Conservation (phyloP, 1,284 basidiomycete genomes). For the Boletus hoseneyae region DNA sequence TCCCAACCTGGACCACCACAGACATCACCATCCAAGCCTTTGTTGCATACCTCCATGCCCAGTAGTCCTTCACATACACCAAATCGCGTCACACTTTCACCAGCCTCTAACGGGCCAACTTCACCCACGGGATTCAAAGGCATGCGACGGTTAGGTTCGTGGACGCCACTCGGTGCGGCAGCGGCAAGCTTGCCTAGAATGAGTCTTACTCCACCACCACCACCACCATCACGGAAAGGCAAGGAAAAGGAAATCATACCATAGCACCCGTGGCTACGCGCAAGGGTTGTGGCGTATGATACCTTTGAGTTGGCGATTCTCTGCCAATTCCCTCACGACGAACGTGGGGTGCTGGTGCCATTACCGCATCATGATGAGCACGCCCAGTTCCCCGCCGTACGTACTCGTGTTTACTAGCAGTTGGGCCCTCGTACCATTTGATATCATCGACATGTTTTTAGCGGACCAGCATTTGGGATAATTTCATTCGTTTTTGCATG, state of each 20-base stretch:
- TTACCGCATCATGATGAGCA: constrained; percentile 9
- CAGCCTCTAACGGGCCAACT: constrained; percentile 15
- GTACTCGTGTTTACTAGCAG: not conserved
- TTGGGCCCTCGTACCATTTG: constrained; percentile 9
- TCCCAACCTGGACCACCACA: constrained; percentile 6
- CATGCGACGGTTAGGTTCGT: constrained; percentile 47
- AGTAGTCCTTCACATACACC: constrained; percentile 44
- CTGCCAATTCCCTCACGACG: not conserved
- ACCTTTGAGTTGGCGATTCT: not conserved
- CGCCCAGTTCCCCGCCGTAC: not conserved
- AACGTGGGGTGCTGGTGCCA: constrained; percentile 5
- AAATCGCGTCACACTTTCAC: constrained; percentile 14
- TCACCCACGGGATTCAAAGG: constrained; percentile 37
- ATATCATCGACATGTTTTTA: constrained; percentile 20
- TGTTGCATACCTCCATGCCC: constrained; percentile 46
- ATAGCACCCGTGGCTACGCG: constrained; percentile 4
- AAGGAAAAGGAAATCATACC: constrained; percentile 45
- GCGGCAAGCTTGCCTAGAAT: constrained; percentile 55
- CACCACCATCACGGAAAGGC: constrained; percentile 41
- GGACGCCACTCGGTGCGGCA: constrained; percentile 34
- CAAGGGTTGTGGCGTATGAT: constrained; percentile 3
- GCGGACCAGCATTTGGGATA: constrained; percentile 15
- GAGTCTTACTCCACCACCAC: constrained; percentile 32
- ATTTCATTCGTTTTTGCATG: constrained; percentile 13
- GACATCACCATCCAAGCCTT: constrained; percentile 32